Evolutionary conservation across 805 yeast species (phyloP).

Genomic region (Candida wancherniae): DNA sequence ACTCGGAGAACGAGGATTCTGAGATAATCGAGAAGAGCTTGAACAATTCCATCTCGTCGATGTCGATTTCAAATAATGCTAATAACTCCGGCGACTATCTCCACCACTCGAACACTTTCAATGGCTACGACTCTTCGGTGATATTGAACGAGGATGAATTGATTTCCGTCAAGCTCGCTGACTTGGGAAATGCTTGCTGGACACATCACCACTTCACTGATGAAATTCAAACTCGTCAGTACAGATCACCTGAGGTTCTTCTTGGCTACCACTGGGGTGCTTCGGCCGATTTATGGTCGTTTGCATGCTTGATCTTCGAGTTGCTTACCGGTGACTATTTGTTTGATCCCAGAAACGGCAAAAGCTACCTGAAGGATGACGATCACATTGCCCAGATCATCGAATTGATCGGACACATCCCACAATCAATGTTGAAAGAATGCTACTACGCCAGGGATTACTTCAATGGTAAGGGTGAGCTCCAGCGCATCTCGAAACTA

Average conservation of each 20-base stretch:
- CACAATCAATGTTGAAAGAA: conserved; percentile 35
- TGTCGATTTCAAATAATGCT: conserved; percentile 31
- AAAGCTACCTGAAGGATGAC: conserved; percentile 47
- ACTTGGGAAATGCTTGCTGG: conserved; percentile 70
- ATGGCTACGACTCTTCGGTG: conserved; percentile 8
- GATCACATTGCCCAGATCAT: conserved; percentile 61
- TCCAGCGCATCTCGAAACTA: conserved; percentile 43
- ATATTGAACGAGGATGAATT: conserved; percentile 43
- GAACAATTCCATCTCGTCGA: conserved; percentile 36
- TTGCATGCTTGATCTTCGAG: conserved; percentile 56
- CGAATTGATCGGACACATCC: conserved; percentile 46
- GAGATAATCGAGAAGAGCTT: conserved; percentile 23
- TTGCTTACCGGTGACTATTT: conserved; percentile 57
- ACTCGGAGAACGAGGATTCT: conserved; percentile 14
- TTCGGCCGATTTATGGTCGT: conserved; percentile 58
- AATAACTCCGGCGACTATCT: conserved; percentile 17
- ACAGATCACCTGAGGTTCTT: conserved; percentile 60
- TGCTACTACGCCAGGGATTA: conserved; percentile 26
- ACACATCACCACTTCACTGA: conserved; percentile 57
- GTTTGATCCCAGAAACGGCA: conserved; percentile 55
- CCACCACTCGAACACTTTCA: conserved; percentile 6
- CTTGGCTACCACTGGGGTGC: conserved; percentile 58
- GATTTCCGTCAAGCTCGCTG: conserved; percentile 55
- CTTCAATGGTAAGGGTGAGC: conserved; percentile 22
- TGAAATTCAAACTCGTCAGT: conserved; percentile 66